Evolutionary conservation across 768 basidiomycete species (phyloP).

Genomic region (Pleurotus tuoliensis): DNA sequence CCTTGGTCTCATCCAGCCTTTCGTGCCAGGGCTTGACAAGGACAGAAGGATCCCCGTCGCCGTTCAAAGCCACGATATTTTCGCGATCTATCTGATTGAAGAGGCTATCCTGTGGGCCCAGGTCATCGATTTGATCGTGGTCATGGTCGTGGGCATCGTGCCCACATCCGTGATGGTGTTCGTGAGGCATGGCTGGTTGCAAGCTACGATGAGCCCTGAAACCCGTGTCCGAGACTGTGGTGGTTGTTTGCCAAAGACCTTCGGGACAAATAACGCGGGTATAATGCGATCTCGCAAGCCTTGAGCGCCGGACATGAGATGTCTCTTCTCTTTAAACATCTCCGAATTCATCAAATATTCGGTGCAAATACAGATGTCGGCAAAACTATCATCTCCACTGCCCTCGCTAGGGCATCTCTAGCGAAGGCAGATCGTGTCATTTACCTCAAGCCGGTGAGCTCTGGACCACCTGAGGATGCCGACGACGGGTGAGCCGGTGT

Average conservation of each 20-base stretch:
- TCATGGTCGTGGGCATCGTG: slow-evolving; percentile 57
- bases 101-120: slow-evolving; percentile 66
- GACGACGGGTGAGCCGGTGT: slow-evolving; percentile 69
- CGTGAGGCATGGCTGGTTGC: slow-evolving; percentile 28
- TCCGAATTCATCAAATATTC: slow-evolving; percentile 87
- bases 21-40: slow-evolving; percentile 88
- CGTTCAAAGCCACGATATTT: slow-evolving; percentile 82
- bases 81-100: slow-evolving; percentile 71
- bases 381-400: slow-evolving; percentile 87
- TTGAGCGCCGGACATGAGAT: slow-evolving; percentile 30
- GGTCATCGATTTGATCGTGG: slow-evolving; percentile 46
- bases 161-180: slow-evolving; percentile 52
- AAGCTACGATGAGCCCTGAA: no score
- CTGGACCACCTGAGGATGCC: slow-evolving; percentile 74
- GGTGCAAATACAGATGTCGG: slow-evolving; percentile 97
- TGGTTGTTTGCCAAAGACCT: background rate
- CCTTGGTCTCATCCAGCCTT: slow-evolving; percentile 65
- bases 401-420: slow-evolving; percentile 78
- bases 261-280: slow-evolving; percentile 4
- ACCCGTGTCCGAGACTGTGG: no score
- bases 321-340: slow-evolving; percentile 81
- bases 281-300: background rate
- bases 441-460: slow-evolving; percentile 90
- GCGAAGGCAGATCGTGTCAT: slow-evolving; percentile 46
- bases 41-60: slow-evolving; percentile 40